Evolutionary conservation across 805 yeast genomes (phyloP).

Genomic region (Lipomyces sp.): DNA sequence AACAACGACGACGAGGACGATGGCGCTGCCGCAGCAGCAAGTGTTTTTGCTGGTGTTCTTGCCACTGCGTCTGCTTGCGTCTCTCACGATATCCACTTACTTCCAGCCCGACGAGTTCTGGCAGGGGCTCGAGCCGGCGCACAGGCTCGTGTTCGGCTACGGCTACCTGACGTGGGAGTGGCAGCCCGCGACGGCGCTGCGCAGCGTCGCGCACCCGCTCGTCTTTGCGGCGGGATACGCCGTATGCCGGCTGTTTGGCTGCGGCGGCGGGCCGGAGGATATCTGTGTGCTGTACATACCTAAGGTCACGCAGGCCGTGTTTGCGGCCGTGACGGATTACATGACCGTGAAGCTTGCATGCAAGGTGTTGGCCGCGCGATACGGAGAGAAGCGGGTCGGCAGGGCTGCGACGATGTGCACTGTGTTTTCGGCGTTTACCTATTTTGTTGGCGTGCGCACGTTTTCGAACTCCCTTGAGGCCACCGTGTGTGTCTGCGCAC

Average conservation of each 20-base stretch:
- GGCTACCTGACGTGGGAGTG: constrained; percentile 97
- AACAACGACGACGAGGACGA: too few species aligned
- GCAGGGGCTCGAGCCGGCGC: constrained; percentile 94
- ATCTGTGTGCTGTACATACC: constrained; percentile 50
- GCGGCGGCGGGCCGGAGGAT: too few species aligned
- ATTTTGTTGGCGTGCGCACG: constrained; percentile 75
- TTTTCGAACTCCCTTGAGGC: constrained; percentile 83
- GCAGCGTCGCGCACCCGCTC: constrained; percentile 79
- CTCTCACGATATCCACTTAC: constrained; percentile 63
- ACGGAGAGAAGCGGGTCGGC: constrained; percentile 30
- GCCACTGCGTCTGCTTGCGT: constrained; percentile 55
- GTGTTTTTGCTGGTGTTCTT: constrained; percentile 32
- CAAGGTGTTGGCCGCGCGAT: constrained; percentile 28
- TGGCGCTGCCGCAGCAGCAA: too few species aligned
- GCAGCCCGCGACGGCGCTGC: constrained; percentile 60
- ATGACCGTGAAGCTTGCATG: constrained; percentile 51
- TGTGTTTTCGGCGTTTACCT: constrained; percentile 69
- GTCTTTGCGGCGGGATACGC: constrained; percentile 53
- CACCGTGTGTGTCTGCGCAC: constrained; percentile 61
- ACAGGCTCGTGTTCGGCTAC: constrained; percentile 63
- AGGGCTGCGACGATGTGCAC: constrained; percentile 44
- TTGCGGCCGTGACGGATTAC: constrained; percentile 72
- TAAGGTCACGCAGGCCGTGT: constrained; percentile 60
- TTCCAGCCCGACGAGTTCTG: constrained; percentile 97
- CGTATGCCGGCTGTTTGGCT: constrained; percentile 36